Conservation (phyloP, 768 basidiomycete species). For the Melanogaster broomeanus region DNA sequence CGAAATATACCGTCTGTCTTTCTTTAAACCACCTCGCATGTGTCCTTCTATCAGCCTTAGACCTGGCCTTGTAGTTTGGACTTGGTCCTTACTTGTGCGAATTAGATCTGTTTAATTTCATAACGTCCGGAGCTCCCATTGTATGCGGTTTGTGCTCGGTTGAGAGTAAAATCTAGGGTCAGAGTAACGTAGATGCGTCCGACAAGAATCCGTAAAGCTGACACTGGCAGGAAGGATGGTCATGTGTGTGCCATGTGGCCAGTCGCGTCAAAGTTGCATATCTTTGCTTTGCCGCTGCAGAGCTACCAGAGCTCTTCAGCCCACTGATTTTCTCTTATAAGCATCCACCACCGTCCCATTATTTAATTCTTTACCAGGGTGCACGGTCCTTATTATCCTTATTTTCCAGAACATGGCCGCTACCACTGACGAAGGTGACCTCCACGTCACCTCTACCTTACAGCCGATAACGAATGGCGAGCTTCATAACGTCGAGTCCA, state of each 20-base stretch:
- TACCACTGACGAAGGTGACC: neutral
- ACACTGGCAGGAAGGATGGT: neutral
- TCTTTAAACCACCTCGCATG: conserved; percentile 5
- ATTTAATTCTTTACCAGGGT: neutral
- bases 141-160: too few species aligned
- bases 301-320: conserved; percentile 1
- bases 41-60: conserved; percentile 4
- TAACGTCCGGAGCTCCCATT: conserved; percentile 3
- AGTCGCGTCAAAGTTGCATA: neutral
- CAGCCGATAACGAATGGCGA: conserved; percentile 11
- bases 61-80: conserved; percentile 21
- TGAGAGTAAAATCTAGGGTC: too few species aligned
- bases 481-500: neutral
- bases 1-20: conserved; percentile 17
- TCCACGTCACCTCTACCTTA: neutral
- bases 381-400: conserved; percentile 13
- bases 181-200: too few species aligned
- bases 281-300: conserved; percentile 7
- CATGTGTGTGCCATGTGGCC: too few species aligned
- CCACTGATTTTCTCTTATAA: neutral
- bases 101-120: conserved; percentile 22
- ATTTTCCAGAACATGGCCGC: conserved; percentile 5
- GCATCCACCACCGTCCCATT: neutral
- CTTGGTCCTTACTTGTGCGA: conserved; percentile 5
- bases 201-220: neutral